Percentiles rank a stretch among this genome's conserved stretches.
Conservation (phyloP, 148 eudicot species). For the Polygonum aviculare region DNA sequence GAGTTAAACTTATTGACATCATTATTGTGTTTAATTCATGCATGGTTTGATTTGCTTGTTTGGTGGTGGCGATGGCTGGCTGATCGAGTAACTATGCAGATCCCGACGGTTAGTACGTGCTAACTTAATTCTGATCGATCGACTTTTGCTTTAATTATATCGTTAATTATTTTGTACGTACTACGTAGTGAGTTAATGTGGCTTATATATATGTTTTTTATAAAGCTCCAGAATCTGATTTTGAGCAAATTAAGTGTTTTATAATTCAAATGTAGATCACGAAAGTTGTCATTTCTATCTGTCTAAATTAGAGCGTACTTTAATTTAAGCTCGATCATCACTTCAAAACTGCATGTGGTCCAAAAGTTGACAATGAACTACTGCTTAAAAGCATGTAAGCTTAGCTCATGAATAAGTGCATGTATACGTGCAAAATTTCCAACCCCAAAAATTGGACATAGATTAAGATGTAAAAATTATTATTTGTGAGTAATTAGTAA, state of each 20-base stretch:
- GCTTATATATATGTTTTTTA: no score
- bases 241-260: no score
- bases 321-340: no score
- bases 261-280: no score
- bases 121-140: neutral
- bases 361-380: neutral
- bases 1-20: neutral
- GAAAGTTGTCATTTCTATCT: no score
- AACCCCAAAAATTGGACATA: no score
- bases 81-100: constrained; percentile 18
- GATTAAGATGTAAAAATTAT: no score
- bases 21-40: neutral
- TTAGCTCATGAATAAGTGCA: neutral
- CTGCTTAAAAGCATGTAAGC: neutral
- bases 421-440: no score
- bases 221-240: no score
- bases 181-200: no score
- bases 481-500: no score
- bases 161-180: neutral
- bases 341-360: neutral
- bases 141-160: neutral
- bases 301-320: no score
- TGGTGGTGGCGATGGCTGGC: neutral
- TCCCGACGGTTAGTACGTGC: constrained; percentile 40
- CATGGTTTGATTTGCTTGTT: neutral